Base-by-base conservation (phyloP, 495 filamentous ascomycete species). In the Trichoderma virens region DNA sequence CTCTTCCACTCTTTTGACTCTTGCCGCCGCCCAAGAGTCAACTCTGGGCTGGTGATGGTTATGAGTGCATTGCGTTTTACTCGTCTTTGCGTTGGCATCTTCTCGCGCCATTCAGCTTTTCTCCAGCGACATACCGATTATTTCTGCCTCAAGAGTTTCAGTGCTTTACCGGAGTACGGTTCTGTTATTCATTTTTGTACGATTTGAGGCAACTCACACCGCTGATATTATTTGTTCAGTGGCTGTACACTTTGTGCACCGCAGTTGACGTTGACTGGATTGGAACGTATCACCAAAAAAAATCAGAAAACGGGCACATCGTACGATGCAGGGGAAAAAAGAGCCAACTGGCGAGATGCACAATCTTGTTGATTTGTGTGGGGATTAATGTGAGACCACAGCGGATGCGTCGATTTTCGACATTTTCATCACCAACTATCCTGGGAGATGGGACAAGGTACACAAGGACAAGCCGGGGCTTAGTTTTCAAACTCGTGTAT, bases 41-140 rank as follows among this genome's bases (percentile, higher is more conserved):
- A 47, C 18, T 3, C 20, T 5, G 5, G 23, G 43, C 20, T 47
- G 16, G 25, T 30, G 27, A 27, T 56, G 3, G 25, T 56, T 13
- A n/a, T 6, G 51, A 56, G 23, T 56, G 51, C 51, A 56, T 56
- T 56, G 51, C 51, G 13, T 56, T 56, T 56, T 28, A 56, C 13
- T 13, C 11, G 6, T 25, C 30, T 56, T 56, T 13, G 30, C 16
- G 51, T 9, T 56, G 16, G 13, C 51, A 56, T 56, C 3, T 27
- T 56, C 9, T 51, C 9, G 25, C 51, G 13, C 25, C n/a, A 20
- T 56, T 56, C 27, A 56, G 25, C 13, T 56, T 31, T 31, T 56
- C 8, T 28, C 18, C 30, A 56, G 51, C 51, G 25, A 30, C 13
- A 28, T 30, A 28, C 18, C 25, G 51, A 56, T 27, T 30, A 11